Base-by-base conservation (phyloP, 805 yeast species). In the Debaryomyces prosopidis region DNA sequence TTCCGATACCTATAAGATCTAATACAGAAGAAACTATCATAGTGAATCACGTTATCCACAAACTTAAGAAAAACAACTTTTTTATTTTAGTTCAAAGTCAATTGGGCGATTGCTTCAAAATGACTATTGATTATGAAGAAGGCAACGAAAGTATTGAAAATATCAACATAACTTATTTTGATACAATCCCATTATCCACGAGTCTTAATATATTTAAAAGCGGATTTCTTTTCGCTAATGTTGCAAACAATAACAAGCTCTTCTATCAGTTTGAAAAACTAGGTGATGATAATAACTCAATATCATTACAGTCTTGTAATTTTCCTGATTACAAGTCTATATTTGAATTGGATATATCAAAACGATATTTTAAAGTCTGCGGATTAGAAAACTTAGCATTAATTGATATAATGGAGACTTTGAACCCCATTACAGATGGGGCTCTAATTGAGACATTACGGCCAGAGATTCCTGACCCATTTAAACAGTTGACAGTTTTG, bases 261-360 rank as follows among this genome's bases (percentile, higher is more conserved):
- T 69, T 87, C n/a, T 88, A 84, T 56, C 96, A 89, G 60, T 86
- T 92, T 55, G 89, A 85, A 49, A 78, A 78, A 40, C 66, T 90
- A 37, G 96, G 95, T 1, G 83, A 79, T 39, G 82, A 77, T 18
- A 79, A 67, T 11, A 75, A 74, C 18, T 52, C 47, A 3, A 20
- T 45, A 1, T 54, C 62, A 1, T 38, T 51, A 30, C 40, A 44
- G n/a, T 44, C 54, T 6, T 39, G 43, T 5, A 37, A 45, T 6
- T 49, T 35, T 17, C 3, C 37, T 6, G 51, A 43, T 16, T 15
- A 28, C n/a, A 18, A 16, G 4, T 28, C 35, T 4, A 34, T 45
- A 15, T 40, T 41, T 2, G 36, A 38, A 9, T 14, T 40, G 3
- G 30, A 27, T 18, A 36, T 36, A n/a, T 28, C 11, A 4, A 19